phyloP scores from a whole-genome alignment of 805 yeast genomes.

The Yamadazyma phyllophila region DNA sequence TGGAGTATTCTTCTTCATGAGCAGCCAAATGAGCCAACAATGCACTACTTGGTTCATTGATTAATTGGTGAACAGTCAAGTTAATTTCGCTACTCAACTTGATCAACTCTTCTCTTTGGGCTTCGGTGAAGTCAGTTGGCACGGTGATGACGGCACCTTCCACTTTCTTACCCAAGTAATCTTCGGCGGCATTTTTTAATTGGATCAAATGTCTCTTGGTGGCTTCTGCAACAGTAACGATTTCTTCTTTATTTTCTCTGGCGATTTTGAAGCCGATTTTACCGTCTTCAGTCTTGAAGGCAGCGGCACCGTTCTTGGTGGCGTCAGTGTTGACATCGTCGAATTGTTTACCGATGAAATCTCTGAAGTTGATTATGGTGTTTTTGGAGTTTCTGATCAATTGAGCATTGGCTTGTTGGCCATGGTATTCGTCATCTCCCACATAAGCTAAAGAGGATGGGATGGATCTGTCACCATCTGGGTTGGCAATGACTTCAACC shows the following conservation, averaged over 20 bases:
- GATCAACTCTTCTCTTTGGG: slow-evolving; percentile 63
- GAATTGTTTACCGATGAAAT: slow-evolving; percentile 76
- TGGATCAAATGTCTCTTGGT: slow-evolving; percentile 80
- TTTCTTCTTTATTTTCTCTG: slow-evolving; percentile 46
- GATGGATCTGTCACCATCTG: slow-evolving; percentile 97
- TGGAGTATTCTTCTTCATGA: slow-evolving; percentile 44
- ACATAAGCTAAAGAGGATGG: slow-evolving; percentile 91
- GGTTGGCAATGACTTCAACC: slow-evolving; percentile 97
- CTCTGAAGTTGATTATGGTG: slow-evolving; percentile 91
- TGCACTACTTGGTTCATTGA: slow-evolving; percentile 92
- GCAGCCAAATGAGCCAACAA: slow-evolving; percentile 71
- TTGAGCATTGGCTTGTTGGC: slow-evolving; percentile 93
- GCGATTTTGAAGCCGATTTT: slow-evolving; percentile 63
- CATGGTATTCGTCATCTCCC: slow-evolving; percentile 95
- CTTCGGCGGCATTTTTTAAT: slow-evolving; percentile 85
- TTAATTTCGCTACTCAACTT: slow-evolving; percentile 69
- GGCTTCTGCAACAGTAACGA: slow-evolving; percentile 71
- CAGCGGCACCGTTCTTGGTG: slow-evolving; percentile 54
- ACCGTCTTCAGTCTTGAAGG: slow-evolving; percentile 57
- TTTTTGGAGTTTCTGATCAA: slow-evolving; percentile 83
- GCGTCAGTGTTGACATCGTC: slow-evolving; percentile 62
- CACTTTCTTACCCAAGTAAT: slow-evolving; percentile 77
- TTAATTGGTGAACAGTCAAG: slow-evolving; percentile 76
- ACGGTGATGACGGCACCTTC: slow-evolving; percentile 86
- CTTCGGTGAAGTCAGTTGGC: slow-evolving; percentile 81